Percentiles rank a stretch among this genome's conserved stretches.
These are phyloP conservation scores for Sclerotinia borealis DNA, from an alignment of 2,329 filamentous ascomycete species.

Conservation along the genomic window DNA sequence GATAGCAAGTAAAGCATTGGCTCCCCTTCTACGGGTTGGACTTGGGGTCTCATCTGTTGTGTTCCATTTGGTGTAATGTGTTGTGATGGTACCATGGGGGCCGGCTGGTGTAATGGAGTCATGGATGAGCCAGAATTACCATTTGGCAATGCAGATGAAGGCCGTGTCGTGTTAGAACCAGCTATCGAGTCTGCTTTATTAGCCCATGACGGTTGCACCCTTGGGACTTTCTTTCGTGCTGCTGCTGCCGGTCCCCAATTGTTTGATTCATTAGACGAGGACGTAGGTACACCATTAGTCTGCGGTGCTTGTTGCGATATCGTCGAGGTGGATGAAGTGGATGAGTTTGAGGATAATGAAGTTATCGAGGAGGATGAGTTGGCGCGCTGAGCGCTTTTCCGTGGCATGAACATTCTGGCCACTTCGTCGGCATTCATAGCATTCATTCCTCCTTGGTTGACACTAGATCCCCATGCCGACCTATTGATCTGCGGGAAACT, in stretches of 20 bases:
- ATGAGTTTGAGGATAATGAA: slow-evolving; percentile 53
- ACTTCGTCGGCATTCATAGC: slow-evolving; percentile 79
- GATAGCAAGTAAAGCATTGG: slow-evolving; percentile 82
- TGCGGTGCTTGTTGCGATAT: slow-evolving; percentile 55
- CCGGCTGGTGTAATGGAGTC: slow-evolving; percentile 52
- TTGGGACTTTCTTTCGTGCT: slow-evolving; percentile 43
- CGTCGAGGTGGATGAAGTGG: slow-evolving; percentile 55
- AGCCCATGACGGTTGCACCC: slow-evolving; percentile 54
- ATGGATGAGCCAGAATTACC: slow-evolving; percentile 56
- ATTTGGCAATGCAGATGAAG: slow-evolving; percentile 55
- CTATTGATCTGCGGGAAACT: slow-evolving; percentile 58
- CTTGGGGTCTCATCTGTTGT: slow-evolving; percentile 42
- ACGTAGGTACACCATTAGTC: slow-evolving; percentile 48
- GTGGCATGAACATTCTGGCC: slow-evolving; percentile 81
- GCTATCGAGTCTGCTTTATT: slow-evolving; percentile 61
- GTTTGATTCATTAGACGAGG: slow-evolving; percentile 22
- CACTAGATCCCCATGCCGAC: slow-evolving; percentile 60
- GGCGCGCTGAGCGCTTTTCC: slow-evolving; percentile 78
- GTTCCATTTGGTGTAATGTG: slow-evolving; percentile 55
- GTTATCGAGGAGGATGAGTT: slow-evolving; percentile 89
- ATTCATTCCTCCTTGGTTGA: slow-evolving; percentile 52
- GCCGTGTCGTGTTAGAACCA: slow-evolving; percentile 50
- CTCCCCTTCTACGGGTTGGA: slow-evolving; percentile 46
- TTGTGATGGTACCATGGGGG: slow-evolving; percentile 60
- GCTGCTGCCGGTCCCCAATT: slow-evolving; percentile 36